phyloP scores from a whole-genome alignment of 331 rosid genomes.

The Pyracantha coccinea region DNA sequence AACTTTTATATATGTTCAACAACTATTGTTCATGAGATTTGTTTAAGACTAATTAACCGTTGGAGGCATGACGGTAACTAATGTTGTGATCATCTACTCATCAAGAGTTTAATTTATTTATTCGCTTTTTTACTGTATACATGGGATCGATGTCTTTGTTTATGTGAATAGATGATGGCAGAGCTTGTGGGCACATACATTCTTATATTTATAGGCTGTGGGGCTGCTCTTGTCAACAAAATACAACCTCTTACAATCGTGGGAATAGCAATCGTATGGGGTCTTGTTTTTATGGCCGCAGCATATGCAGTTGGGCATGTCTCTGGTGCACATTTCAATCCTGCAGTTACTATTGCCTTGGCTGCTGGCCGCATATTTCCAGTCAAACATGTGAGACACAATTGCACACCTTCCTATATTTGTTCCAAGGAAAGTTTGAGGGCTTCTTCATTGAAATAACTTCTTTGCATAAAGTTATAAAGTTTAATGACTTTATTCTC shows the following conservation, averaged over 20 bases:
- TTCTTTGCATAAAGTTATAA: neutral
- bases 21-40: neutral
- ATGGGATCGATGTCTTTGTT: neutral
- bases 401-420: too few relatives aligned
- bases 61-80: neutral
- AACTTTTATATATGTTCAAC: neutral
- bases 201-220: constrained; percentile 46
- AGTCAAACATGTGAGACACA: constrained; percentile 23
- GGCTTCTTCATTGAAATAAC: neutral
- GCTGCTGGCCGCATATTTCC: constrained; percentile 24
- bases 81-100: neutral
- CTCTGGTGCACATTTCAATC: constrained; percentile 51
- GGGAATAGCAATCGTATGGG: constrained; percentile 36
- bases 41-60: too few relatives aligned
- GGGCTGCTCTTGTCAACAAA: constrained; percentile 32
- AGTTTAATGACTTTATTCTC: neutral
- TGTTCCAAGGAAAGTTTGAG: neutral
- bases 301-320: constrained; percentile 36
- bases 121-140: neutral
- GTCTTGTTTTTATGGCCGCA: constrained; percentile 28
- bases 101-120: neutral
- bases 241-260: constrained; percentile 19
- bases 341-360: constrained; percentile 34
- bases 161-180: constrained; percentile 27
- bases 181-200: constrained; percentile 38